Evolutionary conservation across 257 asterid species (phyloP), one percentile per base, ranked within the genome.

Genomic region (Solanum sejunctum): DNA sequence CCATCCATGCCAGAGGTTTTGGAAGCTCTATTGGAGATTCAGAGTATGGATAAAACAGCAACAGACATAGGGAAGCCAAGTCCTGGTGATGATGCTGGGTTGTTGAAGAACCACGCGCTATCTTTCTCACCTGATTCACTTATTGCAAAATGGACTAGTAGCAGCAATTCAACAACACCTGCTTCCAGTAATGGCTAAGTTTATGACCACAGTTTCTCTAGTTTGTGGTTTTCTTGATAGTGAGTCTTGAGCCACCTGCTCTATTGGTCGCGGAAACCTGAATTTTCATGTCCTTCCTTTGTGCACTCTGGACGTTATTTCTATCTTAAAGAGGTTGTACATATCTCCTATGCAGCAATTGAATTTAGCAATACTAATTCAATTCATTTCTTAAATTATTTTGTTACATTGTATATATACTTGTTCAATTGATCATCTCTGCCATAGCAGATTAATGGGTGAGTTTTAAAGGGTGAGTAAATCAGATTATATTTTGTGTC

Each of bases 1-100:
- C 98, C 98, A 5, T 87, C 97, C 1, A 95, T 95, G 98, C 86
- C 89, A 39, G 92, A 95, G 47, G 98, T 93, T 64, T 55, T 91
- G 73, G 90, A 91, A 32, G 51, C 73, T 57, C 85, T 95, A 85
- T 81, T 80, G 28, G 93, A 56, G 71, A 89, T 95, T 23, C 90
- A 91, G 84, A 84, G 84, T 20, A 90, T 84, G 77, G 90, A 87
- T 55, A 36, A 81, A 85, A 84, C 84, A 4, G 79, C 80, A 3
- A 88, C 70, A 51, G 86, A 81, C 83, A 88, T 82, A 16, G 93
- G 87, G 45, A 88, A 87, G 8, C 92, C 89, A 54, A 87, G 88
- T 32, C 86, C 67, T 3, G 83, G 86, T 60, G 95, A 90, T 32
- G 93, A 88, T 11, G 87, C 84, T 20, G 70, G 47, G 57, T 73